These are phyloP conservation scores for Margaritispora aquatica DNA, from an alignment of 495 filamentous ascomycete genomes.

Conservation along the genomic window DNA sequence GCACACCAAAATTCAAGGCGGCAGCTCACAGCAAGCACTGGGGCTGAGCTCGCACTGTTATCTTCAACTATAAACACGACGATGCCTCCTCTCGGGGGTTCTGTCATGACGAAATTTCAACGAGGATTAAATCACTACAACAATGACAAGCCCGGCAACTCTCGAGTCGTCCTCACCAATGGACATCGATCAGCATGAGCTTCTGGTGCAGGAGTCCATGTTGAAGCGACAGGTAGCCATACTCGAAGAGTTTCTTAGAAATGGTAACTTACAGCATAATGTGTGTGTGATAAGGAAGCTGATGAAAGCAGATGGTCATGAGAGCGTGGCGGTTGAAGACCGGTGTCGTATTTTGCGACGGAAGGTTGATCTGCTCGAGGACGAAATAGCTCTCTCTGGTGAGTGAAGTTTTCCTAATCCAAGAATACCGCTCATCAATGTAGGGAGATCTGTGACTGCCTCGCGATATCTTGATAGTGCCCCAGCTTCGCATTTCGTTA, in stretches of 20 bases:
- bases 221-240: conserved; percentile 3
- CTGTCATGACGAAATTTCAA: too few species aligned
- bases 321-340: neutral
- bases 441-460: conserved; percentile 4
- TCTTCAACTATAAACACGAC: too few species aligned
- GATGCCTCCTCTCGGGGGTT: too few species aligned
- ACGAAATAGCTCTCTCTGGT: conserved; percentile 2
- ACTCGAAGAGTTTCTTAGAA: conserved; percentile 2
- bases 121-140: neutral
- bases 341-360: conserved; percentile 5
- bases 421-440: neutral
- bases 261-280: neutral
- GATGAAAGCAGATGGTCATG: neutral
- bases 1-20: neutral
- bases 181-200: neutral
- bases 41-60: too few species aligned
- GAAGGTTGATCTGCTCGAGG: conserved; percentile 2
- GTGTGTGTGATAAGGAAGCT: neutral
- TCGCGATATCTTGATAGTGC: conserved; percentile 2
- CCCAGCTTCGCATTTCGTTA: neutral
- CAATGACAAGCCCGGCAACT: neutral
- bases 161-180: neutral
- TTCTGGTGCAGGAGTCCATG: conserved; percentile 5
- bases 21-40: too few species aligned
- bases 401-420: neutral